Evolutionary conservation across 441 rosid species (phyloP).

Genomic region (Erodium texanum): DNA sequence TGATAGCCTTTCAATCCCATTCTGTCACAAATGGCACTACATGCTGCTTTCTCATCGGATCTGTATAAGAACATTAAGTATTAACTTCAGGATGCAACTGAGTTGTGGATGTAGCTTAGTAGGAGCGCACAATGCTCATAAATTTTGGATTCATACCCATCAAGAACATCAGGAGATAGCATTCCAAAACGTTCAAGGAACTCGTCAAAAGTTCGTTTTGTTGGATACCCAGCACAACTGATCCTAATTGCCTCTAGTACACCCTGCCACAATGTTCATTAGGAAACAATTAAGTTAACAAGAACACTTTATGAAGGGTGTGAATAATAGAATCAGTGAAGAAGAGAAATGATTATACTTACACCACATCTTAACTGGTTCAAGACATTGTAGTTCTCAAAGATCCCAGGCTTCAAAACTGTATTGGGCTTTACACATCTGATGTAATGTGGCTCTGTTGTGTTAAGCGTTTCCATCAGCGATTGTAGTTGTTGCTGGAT

Average conservation of each 20-base stretch:
- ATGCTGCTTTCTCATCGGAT: conserved; percentile 88
- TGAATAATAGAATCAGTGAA: conserved; percentile 5
- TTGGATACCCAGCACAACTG: conserved; percentile 99
- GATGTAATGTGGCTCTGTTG: conserved; percentile 98
- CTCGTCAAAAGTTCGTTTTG: conserved; percentile 90
- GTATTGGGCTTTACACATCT: conserved; percentile 99
- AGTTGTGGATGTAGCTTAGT: not conserved
- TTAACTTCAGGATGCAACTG: not conserved
- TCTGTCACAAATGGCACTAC: conserved; percentile 83
- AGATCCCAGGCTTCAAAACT: conserved; percentile 89
- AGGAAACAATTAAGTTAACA: conserved; percentile 2
- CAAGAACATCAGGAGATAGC: conserved; percentile 94
- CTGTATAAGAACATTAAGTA: conserved; percentile 34
- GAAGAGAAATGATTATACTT: conserved; percentile 38
- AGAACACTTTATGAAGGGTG: conserved; percentile 4
- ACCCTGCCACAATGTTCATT: conserved; percentile 43
- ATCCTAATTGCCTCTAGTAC: conserved; percentile 99
- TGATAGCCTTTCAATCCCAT: conserved; percentile 90
- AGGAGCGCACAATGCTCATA: not conserved
- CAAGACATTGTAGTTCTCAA: conserved; percentile 86
- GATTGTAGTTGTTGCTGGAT: conserved; percentile 98
- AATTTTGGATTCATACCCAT: conserved; percentile 32
- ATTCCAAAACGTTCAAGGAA: conserved; percentile 97
- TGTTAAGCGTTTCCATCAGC: conserved; percentile 90
- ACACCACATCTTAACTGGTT: conserved; percentile 99